phyloP scores from a whole-genome alignment of 345 rosid species.

The Arabis hirsuta region DNA sequence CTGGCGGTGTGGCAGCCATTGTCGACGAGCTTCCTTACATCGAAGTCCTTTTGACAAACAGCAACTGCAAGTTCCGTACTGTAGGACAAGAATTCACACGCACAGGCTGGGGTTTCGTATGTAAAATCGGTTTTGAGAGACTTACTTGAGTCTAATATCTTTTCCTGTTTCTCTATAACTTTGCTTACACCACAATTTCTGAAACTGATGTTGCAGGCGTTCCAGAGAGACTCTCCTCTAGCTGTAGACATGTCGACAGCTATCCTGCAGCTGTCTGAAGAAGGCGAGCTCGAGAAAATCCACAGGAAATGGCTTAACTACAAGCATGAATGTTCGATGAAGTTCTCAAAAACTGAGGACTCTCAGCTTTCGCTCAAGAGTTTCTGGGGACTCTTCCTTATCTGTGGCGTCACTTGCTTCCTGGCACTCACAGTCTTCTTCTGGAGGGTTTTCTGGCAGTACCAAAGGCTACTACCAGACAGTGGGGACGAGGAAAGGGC shows the following conservation, averaged over 20 bases:
- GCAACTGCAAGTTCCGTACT: constrained; percentile 69
- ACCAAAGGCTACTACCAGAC: constrained; percentile 60
- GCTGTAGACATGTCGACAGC: constrained; percentile 93
- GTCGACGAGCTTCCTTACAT: constrained; percentile 96
- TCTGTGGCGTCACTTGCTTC: constrained; percentile 77
- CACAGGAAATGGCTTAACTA: constrained; percentile 78
- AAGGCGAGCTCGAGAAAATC: constrained; percentile 84
- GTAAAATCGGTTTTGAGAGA: constrained; percentile 39
- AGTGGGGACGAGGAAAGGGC: constrained; percentile 43
- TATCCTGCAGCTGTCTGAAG: constrained; percentile 86
- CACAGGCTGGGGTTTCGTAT: constrained; percentile 98
- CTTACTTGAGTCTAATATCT: constrained; percentile 7
- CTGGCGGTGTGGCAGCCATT: constrained; percentile 91
- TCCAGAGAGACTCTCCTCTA: constrained; percentile 92
- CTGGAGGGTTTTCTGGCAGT: constrained; percentile 64
- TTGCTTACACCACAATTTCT: constrained; percentile 18
- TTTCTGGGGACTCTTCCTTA: constrained; percentile 96
- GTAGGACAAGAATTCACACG: constrained; percentile 99
- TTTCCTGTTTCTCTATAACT: neutral
- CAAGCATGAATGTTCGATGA: constrained; percentile 58
- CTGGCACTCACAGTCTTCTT: constrained; percentile 63
- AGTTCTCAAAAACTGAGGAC: constrained; percentile 45
- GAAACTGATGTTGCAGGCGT: constrained; percentile 60
- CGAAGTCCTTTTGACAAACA: constrained; percentile 69
- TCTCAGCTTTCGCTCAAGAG: constrained; percentile 71